Conservation (phyloP, 352 stramenopile genomes). For the Phytophthora uliginosa region DNA sequence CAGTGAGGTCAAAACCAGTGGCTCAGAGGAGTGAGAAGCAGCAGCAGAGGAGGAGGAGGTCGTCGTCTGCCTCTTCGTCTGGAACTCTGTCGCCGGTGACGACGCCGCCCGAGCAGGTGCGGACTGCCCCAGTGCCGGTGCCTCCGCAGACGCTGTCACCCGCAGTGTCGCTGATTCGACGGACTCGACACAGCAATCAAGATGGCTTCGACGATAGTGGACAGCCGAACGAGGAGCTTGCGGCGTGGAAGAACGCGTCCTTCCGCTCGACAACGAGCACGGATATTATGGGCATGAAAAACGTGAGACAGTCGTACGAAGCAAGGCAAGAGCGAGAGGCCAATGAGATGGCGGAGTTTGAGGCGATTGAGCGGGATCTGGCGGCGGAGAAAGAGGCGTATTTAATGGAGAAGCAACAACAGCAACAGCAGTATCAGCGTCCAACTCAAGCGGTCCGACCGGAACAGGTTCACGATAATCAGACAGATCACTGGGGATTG, state of each 20-base stretch:
- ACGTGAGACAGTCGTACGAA: slow-evolving; percentile 66
- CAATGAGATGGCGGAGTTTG: slow-evolving; percentile 83
- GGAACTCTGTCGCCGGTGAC: slow-evolving; percentile 25
- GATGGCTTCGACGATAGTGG: neutral
- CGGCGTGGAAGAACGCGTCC: slow-evolving; percentile 39
- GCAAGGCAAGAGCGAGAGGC: slow-evolving; percentile 66
- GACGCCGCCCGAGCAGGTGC: slow-evolving; percentile 16
- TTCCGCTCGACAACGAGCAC: slow-evolving; percentile 46
- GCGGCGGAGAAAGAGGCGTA: slow-evolving; percentile 72
- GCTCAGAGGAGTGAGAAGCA: slow-evolving; percentile 8
- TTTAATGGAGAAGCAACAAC: slow-evolving; percentile 46
- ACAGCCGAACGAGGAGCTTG: slow-evolving; percentile 14
- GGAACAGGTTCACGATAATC: slow-evolving; percentile 26
- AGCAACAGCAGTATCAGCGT: slow-evolving; percentile 14
- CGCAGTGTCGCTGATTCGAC: slow-evolving; percentile 26
- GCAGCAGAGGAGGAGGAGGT: neutral
- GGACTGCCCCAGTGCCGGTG: neutral
- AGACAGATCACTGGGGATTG: slow-evolving; percentile 16
- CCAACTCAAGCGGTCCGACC: neutral
- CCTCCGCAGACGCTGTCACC: slow-evolving; percentile 28
- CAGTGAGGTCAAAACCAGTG: neutral
- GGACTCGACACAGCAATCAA: slow-evolving; percentile 10
- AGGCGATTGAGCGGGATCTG: slow-evolving; percentile 77
- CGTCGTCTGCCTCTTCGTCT: slow-evolving; percentile 17
- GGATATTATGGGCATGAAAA: slow-evolving; percentile 67